A percentile compares a stretch with the other conserved stretches of the same genome.
Evolutionary conservation across 176 grass and related monocot genomes (phyloP).

Genomic region (Rhipidocladum racemiflorum): DNA sequence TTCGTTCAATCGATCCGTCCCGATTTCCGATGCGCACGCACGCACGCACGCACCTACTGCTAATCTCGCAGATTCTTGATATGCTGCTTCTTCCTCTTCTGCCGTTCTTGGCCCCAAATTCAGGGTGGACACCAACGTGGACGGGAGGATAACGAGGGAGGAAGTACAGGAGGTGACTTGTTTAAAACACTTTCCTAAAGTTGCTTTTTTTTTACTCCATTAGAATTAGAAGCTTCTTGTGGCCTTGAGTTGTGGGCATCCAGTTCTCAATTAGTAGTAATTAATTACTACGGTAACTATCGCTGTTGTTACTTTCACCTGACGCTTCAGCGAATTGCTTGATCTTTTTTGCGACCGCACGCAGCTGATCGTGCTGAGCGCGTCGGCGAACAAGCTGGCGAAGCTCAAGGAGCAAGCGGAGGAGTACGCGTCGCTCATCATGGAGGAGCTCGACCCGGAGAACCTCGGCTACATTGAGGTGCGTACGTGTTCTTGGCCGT

Average conservation of each 20-base stretch:
- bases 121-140: slow-evolving; percentile 99
- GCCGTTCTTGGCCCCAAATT: slow-evolving; percentile 42
- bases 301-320: slow-evolving; percentile 27
- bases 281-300: background rate
- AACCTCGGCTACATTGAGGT: slow-evolving; percentile 99
- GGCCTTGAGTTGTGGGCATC: background rate
- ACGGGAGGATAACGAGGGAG: slow-evolving; percentile 95
- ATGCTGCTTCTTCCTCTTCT: slow-evolving; percentile 18
- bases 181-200: slow-evolving; percentile 20
- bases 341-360: background rate
- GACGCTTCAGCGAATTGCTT: background rate
- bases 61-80: slow-evolving; percentile 12
- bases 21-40: background rate
- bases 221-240: slow-evolving; percentile 34
- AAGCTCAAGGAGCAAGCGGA: slow-evolving; percentile 97
- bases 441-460: slow-evolving; percentile 98
- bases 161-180: slow-evolving; percentile 96
- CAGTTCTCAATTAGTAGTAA: background rate
- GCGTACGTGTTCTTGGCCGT: background rate
- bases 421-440: slow-evolving; percentile 94
- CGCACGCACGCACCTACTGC: background rate
- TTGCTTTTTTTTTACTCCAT: background rate
- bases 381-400: slow-evolving; percentile 91
- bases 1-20: slow-evolving; percentile 1
- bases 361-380: slow-evolving; percentile 92